Percentiles rank a stretch among this genome's conserved stretches.
These are phyloP conservation scores for Saccharomyces hybrid DNA, from an alignment of 1,139 yeast species.

Conservation along the genomic window DNA sequence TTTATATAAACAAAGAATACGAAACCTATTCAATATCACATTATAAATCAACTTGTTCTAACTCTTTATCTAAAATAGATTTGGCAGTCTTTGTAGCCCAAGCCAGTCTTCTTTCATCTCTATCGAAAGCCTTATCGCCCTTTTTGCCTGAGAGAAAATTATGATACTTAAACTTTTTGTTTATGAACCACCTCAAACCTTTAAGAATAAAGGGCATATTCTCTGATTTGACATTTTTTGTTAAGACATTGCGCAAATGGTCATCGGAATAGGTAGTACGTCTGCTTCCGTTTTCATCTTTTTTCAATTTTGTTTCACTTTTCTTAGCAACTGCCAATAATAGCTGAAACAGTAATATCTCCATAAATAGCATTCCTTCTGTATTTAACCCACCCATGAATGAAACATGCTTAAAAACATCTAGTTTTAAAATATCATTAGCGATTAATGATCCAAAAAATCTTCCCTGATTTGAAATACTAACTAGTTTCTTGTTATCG, in stretches of 20 bases:
- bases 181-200: conserved; percentile 67
- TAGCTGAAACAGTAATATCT: conserved; percentile 61
- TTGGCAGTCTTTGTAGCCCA: conserved; percentile 43
- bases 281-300: conserved; percentile 29
- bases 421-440: conserved; percentile 66
- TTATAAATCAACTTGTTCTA: conserved; percentile 13
- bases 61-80: conserved; percentile 13
- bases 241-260: conserved; percentile 45
- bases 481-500: conserved; percentile 47
- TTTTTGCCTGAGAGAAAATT: conserved; percentile 42
- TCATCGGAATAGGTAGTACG: conserved; percentile 47
- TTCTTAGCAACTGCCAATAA: conserved; percentile 60
- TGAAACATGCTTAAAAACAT: conserved; percentile 63
- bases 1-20: background rate
- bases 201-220: conserved; percentile 50
- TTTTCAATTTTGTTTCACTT: conserved; percentile 49
- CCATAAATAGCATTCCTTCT: conserved; percentile 64
- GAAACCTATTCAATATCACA: background rate
- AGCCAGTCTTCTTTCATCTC: conserved; percentile 52
- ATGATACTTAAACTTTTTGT: conserved; percentile 44
- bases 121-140: conserved; percentile 31
- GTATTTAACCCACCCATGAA: conserved; percentile 65
- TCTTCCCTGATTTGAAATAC: conserved; percentile 65
- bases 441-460: conserved; percentile 69
- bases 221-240: conserved; percentile 48